phyloP scores from a whole-genome alignment of 305 asterid genomes.

The Fraxinus ornus region DNA sequence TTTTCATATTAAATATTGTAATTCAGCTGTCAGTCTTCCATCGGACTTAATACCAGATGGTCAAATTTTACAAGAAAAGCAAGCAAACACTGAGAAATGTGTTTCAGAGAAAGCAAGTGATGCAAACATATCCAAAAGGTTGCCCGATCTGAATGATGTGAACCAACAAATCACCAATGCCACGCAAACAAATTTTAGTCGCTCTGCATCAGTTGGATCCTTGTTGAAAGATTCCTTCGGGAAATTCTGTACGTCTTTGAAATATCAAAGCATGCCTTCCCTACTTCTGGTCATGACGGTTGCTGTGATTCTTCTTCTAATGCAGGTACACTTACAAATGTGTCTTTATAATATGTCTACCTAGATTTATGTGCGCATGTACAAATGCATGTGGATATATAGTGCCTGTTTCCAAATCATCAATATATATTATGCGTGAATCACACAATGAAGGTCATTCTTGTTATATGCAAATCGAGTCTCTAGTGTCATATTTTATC shows the following conservation, averaged over 20 bases:
- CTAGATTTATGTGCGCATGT: not conserved
- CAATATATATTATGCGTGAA: not conserved
- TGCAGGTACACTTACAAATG: constrained; percentile 68
- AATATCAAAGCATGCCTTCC: constrained; percentile 50
- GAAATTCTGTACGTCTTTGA: constrained; percentile 47
- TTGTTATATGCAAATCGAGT: not conserved
- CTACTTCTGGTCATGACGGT: constrained; percentile 52
- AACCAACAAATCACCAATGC: constrained; percentile 36
- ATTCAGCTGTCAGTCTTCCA: constrained; percentile 25
- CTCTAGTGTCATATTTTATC: not conserved
- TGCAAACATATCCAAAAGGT: constrained; percentile 28
- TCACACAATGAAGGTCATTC: not conserved
- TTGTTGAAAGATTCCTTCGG: constrained; percentile 35
- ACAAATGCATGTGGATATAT: not conserved
- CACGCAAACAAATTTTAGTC: constrained; percentile 29
- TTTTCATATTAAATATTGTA: constrained; percentile 8
- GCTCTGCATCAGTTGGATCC: constrained; percentile 40
- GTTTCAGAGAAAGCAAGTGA: constrained; percentile 29
- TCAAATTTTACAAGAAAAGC: constrained; percentile 35
- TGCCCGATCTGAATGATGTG: constrained; percentile 32
- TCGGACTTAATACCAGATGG: constrained; percentile 37
- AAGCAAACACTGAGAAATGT: constrained; percentile 24
- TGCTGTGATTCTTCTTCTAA: constrained; percentile 68
- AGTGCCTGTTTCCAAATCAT: not conserved
- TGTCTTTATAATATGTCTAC: not conserved